Evolutionary conservation across 208 protist genomes (phyloP).

Genomic region (Leishmania arabica): DNA sequence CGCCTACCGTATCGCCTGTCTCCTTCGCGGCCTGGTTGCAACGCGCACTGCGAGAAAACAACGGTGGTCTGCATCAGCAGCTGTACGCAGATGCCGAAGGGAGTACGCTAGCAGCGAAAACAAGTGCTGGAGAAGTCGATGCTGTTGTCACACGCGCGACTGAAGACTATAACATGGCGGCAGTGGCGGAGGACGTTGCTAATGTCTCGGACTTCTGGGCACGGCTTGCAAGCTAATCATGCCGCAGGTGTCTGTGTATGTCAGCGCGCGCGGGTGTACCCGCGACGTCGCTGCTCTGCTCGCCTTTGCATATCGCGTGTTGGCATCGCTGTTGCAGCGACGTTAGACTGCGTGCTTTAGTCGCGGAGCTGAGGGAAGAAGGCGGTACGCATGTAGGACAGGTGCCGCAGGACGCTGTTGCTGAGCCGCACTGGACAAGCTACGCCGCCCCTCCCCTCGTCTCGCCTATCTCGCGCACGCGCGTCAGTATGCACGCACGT

Average conservation of each 20-base stretch:
- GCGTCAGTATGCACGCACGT: background rate
- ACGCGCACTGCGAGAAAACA: background rate
- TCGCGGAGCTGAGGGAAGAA: background rate
- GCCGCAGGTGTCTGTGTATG: background rate
- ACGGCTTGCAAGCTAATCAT: slow-evolving; percentile 31
- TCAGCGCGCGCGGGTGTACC: background rate
- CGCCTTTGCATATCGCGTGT: background rate
- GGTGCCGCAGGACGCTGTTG: background rate
- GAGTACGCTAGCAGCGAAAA: background rate
- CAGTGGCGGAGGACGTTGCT: background rate
- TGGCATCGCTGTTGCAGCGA: background rate
- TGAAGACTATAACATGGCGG: background rate
- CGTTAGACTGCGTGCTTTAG: background rate
- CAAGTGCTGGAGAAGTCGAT: background rate
- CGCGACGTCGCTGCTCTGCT: background rate
- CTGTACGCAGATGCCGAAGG: slow-evolving; percentile 5
- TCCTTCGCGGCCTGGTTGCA: slow-evolving; percentile 28
- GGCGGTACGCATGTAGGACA: background rate
- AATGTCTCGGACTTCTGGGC: slow-evolving; percentile 30
- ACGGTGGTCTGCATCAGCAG: slow-evolving; percentile 13
- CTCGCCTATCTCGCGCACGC: background rate
- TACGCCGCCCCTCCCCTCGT: background rate
- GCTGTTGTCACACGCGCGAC: background rate
- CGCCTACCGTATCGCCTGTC: too few species aligned
- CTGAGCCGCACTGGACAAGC: background rate